Base-by-base conservation (phyloP, 1,284 basidiomycete genomes). In the Moesziomyces antarcticus region DNA sequence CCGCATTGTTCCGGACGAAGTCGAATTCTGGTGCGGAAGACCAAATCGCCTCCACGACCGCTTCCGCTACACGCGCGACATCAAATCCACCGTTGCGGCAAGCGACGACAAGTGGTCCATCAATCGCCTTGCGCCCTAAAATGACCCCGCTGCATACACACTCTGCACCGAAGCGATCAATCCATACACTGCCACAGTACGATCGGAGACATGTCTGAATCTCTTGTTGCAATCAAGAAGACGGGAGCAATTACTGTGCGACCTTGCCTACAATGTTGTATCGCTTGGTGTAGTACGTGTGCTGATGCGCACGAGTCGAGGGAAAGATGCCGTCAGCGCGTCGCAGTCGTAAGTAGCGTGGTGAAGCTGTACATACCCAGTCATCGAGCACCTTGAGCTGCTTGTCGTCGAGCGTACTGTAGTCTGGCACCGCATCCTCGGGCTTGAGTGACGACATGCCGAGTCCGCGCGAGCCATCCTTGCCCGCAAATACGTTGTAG, bases 401-500 rank as follows among this genome's bases (percentile, higher is more conserved):
- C 72, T 89, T 88, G 69, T 90, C 90, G 54, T 89, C 88, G 48
- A 99, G 87, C 0, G 84, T 86, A 73, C 90, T 92, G 84, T 93
- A 97, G 84, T 99, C 95, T 5, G 93, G 85, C 3, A 94, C 87
- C 0, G 95, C 96, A 81, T 98, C 91, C 84, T 94, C 92, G 5
- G 88, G 86, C 74, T 94, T 93, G 77, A 98, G 86, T 77, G 92
- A 94, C 40, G 93, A 95, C 86, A 87, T 88, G 58, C 88, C 88
- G 0, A 86, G 79, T 0, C 79, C 85, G 22, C 82, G 73, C 22
- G 82, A 84, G 33, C 78, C 96, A 79, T 98, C 96, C 86, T 93
- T 97, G 46, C 94, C 95, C 11, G 94, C 88, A 77, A 89, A 89
- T 35, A 88, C 84, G 67, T 81, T 62, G 56, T 82, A 82, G n/a